These are phyloP conservation scores for Scenedesmus sp. DNA, from an alignment of 163 green algal genomes.

Conservation along the genomic window DNA sequence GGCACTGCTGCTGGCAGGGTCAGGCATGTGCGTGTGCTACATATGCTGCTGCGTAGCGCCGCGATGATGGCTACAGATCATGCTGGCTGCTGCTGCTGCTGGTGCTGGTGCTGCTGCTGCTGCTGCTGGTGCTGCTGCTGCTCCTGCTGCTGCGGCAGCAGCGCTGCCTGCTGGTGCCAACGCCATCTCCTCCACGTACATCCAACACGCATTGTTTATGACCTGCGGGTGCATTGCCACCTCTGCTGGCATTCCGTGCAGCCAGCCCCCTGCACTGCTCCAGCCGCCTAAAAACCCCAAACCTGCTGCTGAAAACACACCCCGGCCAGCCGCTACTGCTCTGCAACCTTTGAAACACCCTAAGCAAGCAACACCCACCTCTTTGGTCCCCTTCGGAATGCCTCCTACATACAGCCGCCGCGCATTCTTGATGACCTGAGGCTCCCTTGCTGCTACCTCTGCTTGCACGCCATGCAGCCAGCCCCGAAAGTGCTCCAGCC, in stretches of 20 bases:
- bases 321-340: neutral
- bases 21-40: too few relatives aligned
- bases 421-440: slow-evolving; percentile 61
- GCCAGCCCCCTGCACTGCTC: neutral
- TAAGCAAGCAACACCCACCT: neutral
- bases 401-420: slow-evolving; percentile 68
- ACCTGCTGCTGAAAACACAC: neutral
- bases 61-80: too few relatives aligned
- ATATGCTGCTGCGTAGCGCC: too few relatives aligned
- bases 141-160: neutral
- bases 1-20: neutral
- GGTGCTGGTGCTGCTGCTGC: neutral
- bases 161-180: neutral
- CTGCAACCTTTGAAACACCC: too few relatives aligned
- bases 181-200: neutral
- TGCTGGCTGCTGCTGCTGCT: neutral
- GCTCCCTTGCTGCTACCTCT: neutral
- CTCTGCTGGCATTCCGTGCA: neutral
- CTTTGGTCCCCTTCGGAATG: slow-evolving; percentile 49
- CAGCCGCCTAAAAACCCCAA: too few relatives aligned
- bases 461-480: neutral
- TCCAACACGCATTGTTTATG: neutral
- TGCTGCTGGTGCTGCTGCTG: neutral
- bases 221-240: neutral
- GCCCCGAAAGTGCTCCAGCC: neutral